Evolutionary conservation across 2,329 filamentous ascomycete species (phyloP), one percentile per base, ranked within the genome.

Genomic region (Didymella pomorum): DNA sequence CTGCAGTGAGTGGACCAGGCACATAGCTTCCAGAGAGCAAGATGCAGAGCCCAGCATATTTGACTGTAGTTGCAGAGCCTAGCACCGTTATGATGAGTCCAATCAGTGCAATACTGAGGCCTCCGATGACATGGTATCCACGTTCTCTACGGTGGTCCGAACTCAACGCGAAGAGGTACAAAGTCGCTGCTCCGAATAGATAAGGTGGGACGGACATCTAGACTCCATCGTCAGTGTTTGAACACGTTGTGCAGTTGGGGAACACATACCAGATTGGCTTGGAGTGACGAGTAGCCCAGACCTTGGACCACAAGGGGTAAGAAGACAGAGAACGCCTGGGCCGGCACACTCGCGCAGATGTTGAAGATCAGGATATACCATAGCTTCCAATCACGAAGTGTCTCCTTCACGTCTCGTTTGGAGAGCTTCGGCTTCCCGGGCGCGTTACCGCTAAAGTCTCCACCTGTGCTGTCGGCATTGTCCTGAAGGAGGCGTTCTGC

Each of bases 281-380:
- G 25, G 16, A 69, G 55, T 1, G 62, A 61, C 1, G 64, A 66
- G 31, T 65, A 66, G 16, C 62, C 61, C n/a, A 69, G 46, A 2
- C 63, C 63, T 1, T 80, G 78, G 1, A 83, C 79, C 0, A 81
- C 79, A 46, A 83, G 81, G 0, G 80, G 82, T 60, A 82, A 77
- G 11, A 78, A 76, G 29, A 83, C 79, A 12, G 80, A 54, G 64
- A 68, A 52, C 56, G 76, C 55, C 67, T 76, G 5, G 78, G 71
- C 47, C 70, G 72, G 26, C 68, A 74, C 11, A 78, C 81, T 21
- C 68, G 80, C 66, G 81, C 82, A 6, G 76, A 78, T 26, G 79
- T 77, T 53, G 78, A 75, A 47, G 78, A 77, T 46, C 14, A 70
- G 48, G 2, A 69, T 12, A 18, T 64, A 65, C 66, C 65, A 71